phyloP scores from a whole-genome alignment of 2,329 filamentous ascomycete genomes.

The Knoxdaviesia capensis region DNA sequence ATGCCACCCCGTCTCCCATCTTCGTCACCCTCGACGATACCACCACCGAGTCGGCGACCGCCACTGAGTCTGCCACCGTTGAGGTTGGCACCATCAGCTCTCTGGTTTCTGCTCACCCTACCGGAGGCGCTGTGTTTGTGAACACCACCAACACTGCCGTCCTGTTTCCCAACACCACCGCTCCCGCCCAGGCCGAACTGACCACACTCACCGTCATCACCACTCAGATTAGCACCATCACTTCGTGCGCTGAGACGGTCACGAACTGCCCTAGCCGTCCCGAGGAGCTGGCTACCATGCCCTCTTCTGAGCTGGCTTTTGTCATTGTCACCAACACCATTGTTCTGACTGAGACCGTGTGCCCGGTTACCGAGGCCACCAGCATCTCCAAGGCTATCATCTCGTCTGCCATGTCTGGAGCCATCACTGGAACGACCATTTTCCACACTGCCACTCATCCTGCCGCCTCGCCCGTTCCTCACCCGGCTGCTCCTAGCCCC shows the following conservation, averaged over 20 bases:
- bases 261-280: constrained; percentile 29
- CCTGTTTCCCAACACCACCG: constrained; percentile 6
- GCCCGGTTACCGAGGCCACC: constrained; percentile 21
- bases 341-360: constrained; percentile 20
- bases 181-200: constrained; percentile 8
- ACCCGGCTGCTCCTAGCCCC: too few relatives aligned
- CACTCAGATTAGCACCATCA: constrained; percentile 35
- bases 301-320: constrained; percentile 14
- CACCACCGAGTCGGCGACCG: constrained; percentile 2
- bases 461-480: constrained; percentile 8
- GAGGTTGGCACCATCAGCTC: neutral
- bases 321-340: constrained; percentile 18
- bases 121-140: constrained; percentile 9
- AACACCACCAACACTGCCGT: constrained; percentile 10
- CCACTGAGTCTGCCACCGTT: constrained; percentile 1
- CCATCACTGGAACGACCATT: constrained; percentile 18
- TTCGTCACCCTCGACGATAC: neutral
- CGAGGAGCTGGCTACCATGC: constrained; percentile 14
- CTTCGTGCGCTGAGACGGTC: constrained; percentile 33
- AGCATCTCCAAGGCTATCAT: constrained; percentile 20
- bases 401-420: constrained; percentile 14
- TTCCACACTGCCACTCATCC: constrained; percentile 10
- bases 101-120: neutral
- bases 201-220: constrained; percentile 28
- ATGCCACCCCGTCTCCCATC: neutral